Conservation (phyloP, 2,329 filamentous ascomycete species). For the Ophiostoma triangulosporum region DNA sequence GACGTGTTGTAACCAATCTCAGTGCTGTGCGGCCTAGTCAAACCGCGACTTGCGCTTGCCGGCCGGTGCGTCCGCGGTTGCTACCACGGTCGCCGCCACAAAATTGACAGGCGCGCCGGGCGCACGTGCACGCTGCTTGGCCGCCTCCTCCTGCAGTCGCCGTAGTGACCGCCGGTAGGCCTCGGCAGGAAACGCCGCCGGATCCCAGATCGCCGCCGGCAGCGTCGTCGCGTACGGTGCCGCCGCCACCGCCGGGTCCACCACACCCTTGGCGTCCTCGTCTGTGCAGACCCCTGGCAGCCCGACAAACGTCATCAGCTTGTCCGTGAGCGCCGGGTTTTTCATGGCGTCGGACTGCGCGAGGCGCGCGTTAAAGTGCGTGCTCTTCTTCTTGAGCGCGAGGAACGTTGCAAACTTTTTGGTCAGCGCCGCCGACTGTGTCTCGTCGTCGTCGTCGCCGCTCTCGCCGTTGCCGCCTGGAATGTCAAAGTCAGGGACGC, state of each 20-base stretch:
- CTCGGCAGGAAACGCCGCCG: conserved; percentile 38
- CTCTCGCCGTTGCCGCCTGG: conserved; percentile 58
- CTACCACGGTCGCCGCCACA: conserved; percentile 26
- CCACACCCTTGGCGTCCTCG: not conserved
- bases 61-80: conserved; percentile 13
- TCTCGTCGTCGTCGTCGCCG: conserved; percentile 33
- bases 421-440: conserved; percentile 29
- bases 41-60: conserved; percentile 24
- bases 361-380: conserved; percentile 68
- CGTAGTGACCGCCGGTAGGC: conserved; percentile 38
- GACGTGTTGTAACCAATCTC: not conserved
- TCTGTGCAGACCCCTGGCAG: conserved; percentile 15
- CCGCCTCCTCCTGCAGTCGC: conserved; percentile 32
- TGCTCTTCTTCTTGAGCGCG: conserved; percentile 58
- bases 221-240: conserved; percentile 53
- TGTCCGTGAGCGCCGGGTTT: conserved; percentile 60
- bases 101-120: conserved; percentile 37
- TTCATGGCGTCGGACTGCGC: conserved; percentile 51
- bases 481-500: conserved; percentile 58
- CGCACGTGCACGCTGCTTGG: conserved; percentile 30
- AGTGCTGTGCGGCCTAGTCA: conserved; percentile 11
- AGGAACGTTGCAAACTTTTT: conserved; percentile 64
- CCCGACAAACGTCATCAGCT: conserved; percentile 56
- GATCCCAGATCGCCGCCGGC: conserved; percentile 42
- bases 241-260: not conserved